Conservation (phyloP, 2,329 filamentous ascomycete species). For the Alternaria gansuensis region DNA sequence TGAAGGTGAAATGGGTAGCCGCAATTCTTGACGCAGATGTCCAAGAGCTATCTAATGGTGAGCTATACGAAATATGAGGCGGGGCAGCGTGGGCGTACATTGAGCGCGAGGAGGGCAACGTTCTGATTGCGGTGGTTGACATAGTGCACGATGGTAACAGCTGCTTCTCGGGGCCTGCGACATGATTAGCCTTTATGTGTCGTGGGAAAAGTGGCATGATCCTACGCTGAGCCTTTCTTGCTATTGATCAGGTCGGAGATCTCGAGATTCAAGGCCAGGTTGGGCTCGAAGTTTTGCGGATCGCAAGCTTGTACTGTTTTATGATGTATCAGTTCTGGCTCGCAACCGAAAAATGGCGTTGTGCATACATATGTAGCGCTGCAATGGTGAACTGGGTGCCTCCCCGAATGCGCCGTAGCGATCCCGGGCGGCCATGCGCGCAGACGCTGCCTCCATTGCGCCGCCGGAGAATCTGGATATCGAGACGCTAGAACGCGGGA, state of each 20-base stretch:
- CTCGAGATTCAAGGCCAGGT: slow-evolving; percentile 94
- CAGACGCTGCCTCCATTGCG: slow-evolving; percentile 88
- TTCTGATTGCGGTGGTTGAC: slow-evolving; percentile 98
- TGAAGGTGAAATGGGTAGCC: slow-evolving; percentile 98
- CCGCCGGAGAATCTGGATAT: slow-evolving; percentile 20
- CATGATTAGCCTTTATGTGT: slow-evolving; percentile 29
- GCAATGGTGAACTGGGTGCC: slow-evolving; percentile 83
- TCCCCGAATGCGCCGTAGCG: slow-evolving; percentile 86
- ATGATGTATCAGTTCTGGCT: slow-evolving; percentile 22
- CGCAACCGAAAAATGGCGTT: background rate
- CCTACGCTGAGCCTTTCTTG: slow-evolving; percentile 89
- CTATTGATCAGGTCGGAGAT: slow-evolving; percentile 95
- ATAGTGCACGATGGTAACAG: slow-evolving; percentile 89
- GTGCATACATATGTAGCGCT: slow-evolving; percentile 82
- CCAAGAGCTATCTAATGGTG: slow-evolving; percentile 71
- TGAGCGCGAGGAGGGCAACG: slow-evolving; percentile 87
- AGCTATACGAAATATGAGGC: slow-evolving; percentile 27
- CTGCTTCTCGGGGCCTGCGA: slow-evolving; percentile 83
- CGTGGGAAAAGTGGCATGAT: slow-evolving; percentile 3
- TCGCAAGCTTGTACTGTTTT: slow-evolving; percentile 84
- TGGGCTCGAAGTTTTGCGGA: slow-evolving; percentile 96
- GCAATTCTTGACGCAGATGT: slow-evolving; percentile 99
- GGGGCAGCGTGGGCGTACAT: slow-evolving; percentile 57
- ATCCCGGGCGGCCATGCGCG: slow-evolving; percentile 93
- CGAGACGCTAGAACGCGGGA: slow-evolving; percentile 1